A percentile compares a stretch with the other conserved stretches of the same genome.
These are phyloP conservation scores for Salix dunnii DNA, from an alignment of 345 rosid species.

Conservation along the genomic window DNA sequence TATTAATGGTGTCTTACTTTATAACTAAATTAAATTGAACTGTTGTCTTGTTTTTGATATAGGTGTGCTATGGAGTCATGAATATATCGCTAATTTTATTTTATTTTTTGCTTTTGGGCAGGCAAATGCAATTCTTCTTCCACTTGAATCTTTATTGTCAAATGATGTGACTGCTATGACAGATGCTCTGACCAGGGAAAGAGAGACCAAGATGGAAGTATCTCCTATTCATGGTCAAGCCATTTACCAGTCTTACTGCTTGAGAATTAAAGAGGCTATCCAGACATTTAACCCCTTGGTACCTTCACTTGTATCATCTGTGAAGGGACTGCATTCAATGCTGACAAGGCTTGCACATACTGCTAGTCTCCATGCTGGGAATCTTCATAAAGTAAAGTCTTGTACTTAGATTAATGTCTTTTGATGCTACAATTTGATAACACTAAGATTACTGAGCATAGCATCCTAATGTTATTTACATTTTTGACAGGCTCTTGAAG, in stretches of 20 bases:
- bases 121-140: constrained; percentile 77
- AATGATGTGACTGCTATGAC: constrained; percentile 85
- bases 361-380: constrained; percentile 85
- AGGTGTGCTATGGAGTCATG: constrained; percentile 5
- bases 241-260: constrained; percentile 76
- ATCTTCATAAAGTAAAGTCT: constrained; percentile 67
- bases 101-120: constrained; percentile 25
- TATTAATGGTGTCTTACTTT: constrained; percentile 1
- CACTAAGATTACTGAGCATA: neutral
- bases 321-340: constrained; percentile 59
- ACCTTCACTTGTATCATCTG: constrained; percentile 53
- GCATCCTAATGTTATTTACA: neutral
- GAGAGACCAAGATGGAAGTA: constrained; percentile 73
- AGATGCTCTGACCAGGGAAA: constrained; percentile 67
- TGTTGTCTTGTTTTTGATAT: neutral
- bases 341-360: constrained; percentile 71
- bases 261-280: constrained; percentile 68
- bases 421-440: constrained; percentile 8
- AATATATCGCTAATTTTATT: constrained; percentile 8
- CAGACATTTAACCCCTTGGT: constrained; percentile 58
- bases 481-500: constrained; percentile 61
- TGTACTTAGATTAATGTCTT: constrained; percentile 5
- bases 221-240: constrained; percentile 89
- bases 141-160: constrained; percentile 68
- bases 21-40: neutral